Conservation (phyloP, 495 filamentous ascomycete genomes). For the Jackrogersella minutella region DNA sequence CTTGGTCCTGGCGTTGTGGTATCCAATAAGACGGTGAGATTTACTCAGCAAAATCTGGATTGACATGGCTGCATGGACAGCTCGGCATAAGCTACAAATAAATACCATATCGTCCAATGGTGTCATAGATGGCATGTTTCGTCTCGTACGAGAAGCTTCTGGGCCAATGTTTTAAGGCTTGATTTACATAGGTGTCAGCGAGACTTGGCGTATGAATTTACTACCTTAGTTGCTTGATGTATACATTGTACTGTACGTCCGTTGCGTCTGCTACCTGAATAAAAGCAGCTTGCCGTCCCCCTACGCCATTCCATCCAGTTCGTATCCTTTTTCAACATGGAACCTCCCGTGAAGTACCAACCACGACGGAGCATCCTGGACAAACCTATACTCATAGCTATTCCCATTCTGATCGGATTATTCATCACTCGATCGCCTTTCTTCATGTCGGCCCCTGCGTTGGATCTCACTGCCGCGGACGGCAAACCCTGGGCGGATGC, state of each 20-base stretch:
- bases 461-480: constrained; percentile 34
- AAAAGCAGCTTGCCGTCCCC: constrained; percentile 3
- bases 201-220: constrained; percentile 1
- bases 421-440: constrained; percentile 53
- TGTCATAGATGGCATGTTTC: constrained; percentile 35
- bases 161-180: constrained; percentile 5
- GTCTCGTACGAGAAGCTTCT: constrained; percentile 26
- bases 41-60: constrained; percentile 38
- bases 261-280: too few relatives aligned
- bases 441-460: constrained; percentile 49
- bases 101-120: constrained; percentile 9
- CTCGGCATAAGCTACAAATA: not conserved
- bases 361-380: constrained; percentile 38
- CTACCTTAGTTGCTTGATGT: too few relatives aligned
- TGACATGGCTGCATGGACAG: constrained; percentile 17
- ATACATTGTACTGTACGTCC: too few relatives aligned
- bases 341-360: constrained; percentile 7
- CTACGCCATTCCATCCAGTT: not conserved
- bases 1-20: constrained; percentile 4
- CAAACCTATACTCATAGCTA: constrained; percentile 44
- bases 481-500: constrained; percentile 58
- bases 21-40: constrained; percentile 30
- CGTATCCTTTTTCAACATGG: constrained; percentile 22
- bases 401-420: constrained; percentile 48
- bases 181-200: constrained; percentile 13